Conservation (phyloP, 225 moss, liverwort and hornwort species). For the Takakia lepidozioides region DNA sequence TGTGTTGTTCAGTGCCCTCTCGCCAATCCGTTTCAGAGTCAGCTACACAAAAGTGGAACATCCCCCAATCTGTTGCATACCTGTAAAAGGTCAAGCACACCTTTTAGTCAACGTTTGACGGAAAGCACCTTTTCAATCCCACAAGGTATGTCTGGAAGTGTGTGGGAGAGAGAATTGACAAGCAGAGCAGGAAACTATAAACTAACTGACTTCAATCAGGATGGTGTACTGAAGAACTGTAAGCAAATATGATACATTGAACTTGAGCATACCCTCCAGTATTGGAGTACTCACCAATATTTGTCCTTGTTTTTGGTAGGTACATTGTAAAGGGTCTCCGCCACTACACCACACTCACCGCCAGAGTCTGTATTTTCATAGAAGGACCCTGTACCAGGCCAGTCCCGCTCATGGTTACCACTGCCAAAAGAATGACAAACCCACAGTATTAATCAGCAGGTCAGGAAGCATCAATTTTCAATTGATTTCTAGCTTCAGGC, state of each 20-base stretch:
- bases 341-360: slow-evolving; percentile 35
- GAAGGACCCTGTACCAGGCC: slow-evolving; percentile 29
- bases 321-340: slow-evolving; percentile 17
- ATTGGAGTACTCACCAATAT: slow-evolving; percentile 29
- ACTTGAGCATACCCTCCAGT: too few species aligned
- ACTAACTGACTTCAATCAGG: too few species aligned
- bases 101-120: too few species aligned
- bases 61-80: slow-evolving; percentile 62
- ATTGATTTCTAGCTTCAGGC: too few species aligned
- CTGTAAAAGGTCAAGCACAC: slow-evolving; percentile 13
- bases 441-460: too few species aligned
- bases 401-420: slow-evolving; percentile 50
- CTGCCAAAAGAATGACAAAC: slow-evolving; percentile 3
- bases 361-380: slow-evolving; percentile 27
- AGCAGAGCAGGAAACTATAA: too few species aligned
- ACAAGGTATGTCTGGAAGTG: too few species aligned
- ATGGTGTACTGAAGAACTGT: too few species aligned
- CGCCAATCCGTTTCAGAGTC: slow-evolving; percentile 65
- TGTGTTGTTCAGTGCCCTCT: slow-evolving; percentile 59
- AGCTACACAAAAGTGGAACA: slow-evolving; percentile 68
- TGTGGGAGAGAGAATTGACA: too few species aligned
- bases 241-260: too few species aligned
- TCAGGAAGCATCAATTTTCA: too few species aligned
- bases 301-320: slow-evolving; percentile 25
- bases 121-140: neutral